Percentiles rank a stretch among this genome's conserved stretches.
Conservation (phyloP, 768 basidiomycete genomes). For the Zangia roseola region DNA sequence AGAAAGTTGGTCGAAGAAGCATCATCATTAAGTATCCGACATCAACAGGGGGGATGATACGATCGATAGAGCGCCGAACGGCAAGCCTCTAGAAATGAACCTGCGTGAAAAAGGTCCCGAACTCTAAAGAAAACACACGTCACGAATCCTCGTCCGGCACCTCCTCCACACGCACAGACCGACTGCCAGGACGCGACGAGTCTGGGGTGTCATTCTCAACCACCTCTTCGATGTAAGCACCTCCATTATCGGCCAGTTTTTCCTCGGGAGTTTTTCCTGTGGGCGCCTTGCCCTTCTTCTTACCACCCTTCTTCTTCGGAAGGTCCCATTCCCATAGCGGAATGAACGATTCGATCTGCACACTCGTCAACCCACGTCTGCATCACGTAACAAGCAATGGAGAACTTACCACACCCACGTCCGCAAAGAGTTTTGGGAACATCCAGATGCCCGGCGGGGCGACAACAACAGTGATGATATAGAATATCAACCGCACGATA, state of each 20-base stretch:
- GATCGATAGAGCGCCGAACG: too few relatives aligned
- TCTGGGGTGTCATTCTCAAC: constrained; percentile 31
- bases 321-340: constrained; percentile 97
- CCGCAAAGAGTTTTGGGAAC: constrained; percentile 96
- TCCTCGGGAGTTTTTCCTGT: constrained; percentile 33
- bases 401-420: constrained; percentile 92
- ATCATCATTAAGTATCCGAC: too few relatives aligned
- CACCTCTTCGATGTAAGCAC: constrained; percentile 40
- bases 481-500: constrained; percentile 89
- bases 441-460: constrained; percentile 96
- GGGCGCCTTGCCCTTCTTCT: constrained; percentile 51
- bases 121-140: not conserved
- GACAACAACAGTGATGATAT: constrained; percentile 84
- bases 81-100: too few relatives aligned
- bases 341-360: constrained; percentile 95
- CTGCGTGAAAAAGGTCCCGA: not conserved
- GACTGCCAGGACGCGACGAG: constrained; percentile 34
- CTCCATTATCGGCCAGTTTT: constrained; percentile 41
- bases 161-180: constrained; percentile 44
- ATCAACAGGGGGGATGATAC: too few relatives aligned
- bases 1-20: too few relatives aligned
- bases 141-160: constrained; percentile 42
- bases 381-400: not conserved
- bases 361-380: not conserved
- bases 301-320: constrained; percentile 65